A percentile compares a stretch with the other conserved stretches of the same genome.
Conservation (phyloP, 2,329 filamentous ascomycete genomes). For the Monilinia laxa region DNA sequence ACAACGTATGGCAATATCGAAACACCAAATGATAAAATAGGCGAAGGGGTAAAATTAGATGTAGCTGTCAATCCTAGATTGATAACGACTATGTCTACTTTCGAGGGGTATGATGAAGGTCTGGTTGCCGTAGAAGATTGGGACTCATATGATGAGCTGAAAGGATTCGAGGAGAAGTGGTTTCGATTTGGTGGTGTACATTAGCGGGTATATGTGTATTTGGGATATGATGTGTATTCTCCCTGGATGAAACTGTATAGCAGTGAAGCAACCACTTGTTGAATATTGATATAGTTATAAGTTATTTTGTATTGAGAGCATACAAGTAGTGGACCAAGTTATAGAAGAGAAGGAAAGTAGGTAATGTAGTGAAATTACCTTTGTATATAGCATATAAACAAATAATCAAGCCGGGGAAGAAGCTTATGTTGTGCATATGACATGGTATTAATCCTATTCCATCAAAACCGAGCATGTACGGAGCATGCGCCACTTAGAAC, state of each 20-base stretch:
- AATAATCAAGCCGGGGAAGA: too few species aligned
- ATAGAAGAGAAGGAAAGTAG: too few species aligned
- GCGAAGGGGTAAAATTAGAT: conserved; percentile 28
- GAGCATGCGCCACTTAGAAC: too few species aligned
- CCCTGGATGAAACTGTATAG: neutral
- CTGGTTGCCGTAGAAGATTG: conserved; percentile 28
- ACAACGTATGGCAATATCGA: conserved; percentile 30
- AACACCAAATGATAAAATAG: conserved; percentile 28
- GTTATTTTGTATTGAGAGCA: too few species aligned
- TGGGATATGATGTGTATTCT: neutral
- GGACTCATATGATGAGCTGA: conserved; percentile 31
- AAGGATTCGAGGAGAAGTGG: conserved; percentile 30
- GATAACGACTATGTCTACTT: conserved; percentile 26
- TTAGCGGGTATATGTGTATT: conserved; percentile 14
- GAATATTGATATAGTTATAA: too few species aligned
- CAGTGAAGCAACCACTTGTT: too few species aligned
- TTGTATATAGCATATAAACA: too few species aligned
- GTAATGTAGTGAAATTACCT: too few species aligned
- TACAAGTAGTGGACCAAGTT: too few species aligned
- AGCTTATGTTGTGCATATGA: too few species aligned
- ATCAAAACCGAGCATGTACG: too few species aligned
- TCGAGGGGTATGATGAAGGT: conserved; percentile 27
- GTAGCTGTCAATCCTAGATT: conserved; percentile 25
- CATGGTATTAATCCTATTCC: too few species aligned
- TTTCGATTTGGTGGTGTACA: conserved; percentile 29